Evolutionary conservation across 2,329 filamentous ascomycete genomes (phyloP), one percentile per base, ranked within the genome.

Genomic region (Colletotrichum theobromicola): DNA sequence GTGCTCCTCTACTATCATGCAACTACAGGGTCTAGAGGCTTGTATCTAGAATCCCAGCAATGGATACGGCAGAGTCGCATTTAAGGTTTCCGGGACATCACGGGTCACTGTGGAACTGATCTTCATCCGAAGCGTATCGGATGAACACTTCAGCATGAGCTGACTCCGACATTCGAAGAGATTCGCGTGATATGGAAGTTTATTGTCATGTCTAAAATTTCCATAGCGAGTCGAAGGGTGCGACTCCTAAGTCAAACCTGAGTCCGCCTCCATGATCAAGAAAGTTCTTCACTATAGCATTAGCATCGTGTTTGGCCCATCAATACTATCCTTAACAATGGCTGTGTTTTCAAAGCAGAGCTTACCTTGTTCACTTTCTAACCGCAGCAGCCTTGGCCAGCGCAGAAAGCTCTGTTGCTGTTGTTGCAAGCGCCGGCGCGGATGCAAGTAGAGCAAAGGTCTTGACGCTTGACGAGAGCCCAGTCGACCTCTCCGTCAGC

Each of bases 1-100:
- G 9, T n/a, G 16, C n/a, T 42, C 18, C 18, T 42, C 18, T n/a
- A 9, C 42, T 46, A n/a, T 7, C 7, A 13, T 21, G 42, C 21
- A 1, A 3, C n/a, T 13, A 50, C 0, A 50, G 4, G n/a, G 42
- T 50, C 10, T 7, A 2, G 0, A 7, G 42, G 7, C n/a, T 13
- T 21, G 1, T 12, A 1, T n/a, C 21, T 10, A 2, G n/a, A 1
- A 46, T 46, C 10, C 10, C 42, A 12, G 10, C n/a, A 46, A 1
- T n/a, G n/a, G n/a, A n/a, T 46, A 46, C n/a, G 42, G n/a, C 4
- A 21, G 10, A 21, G 9, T 46, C n/a, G 42, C 10, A 46, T 2
- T 50, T 13, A 13, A 50, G n/a, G 42, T 50, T 50, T 50, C 2
- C 12, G n/a, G n/a, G 12, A 10, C n/a, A 50, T 50, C 6, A 13